phyloP scores from a whole-genome alignment of 305 asterid genomes.

The Solanum hybrid region DNA sequence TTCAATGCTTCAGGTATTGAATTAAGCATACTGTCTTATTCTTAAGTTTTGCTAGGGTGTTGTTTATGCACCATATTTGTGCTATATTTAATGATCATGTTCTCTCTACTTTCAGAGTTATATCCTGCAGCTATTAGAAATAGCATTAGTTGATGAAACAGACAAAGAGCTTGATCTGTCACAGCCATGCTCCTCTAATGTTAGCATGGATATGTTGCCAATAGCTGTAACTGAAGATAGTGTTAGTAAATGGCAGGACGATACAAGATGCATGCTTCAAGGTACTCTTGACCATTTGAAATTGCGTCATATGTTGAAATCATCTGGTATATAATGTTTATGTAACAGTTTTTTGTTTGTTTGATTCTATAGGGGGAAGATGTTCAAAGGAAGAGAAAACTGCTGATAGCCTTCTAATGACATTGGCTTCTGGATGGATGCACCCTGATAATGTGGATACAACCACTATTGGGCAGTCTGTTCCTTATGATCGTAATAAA shows the following conservation, averaged over 20 bases:
- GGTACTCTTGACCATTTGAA: slow-evolving; percentile 38
- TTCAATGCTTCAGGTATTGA: slow-evolving; percentile 56
- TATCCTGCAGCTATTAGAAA: slow-evolving; percentile 65
- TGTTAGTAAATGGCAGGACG: slow-evolving; percentile 41
- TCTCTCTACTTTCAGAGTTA: slow-evolving; percentile 25
- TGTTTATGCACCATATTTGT: slow-evolving; percentile 2
- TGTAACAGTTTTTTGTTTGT: neutral
- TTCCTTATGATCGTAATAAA: slow-evolving; percentile 34
- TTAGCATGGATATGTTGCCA: slow-evolving; percentile 45
- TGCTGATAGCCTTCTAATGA: slow-evolving; percentile 47
- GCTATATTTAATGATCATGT: neutral
- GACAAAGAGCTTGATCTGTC: slow-evolving; percentile 60
- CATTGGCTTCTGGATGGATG: slow-evolving; percentile 51
- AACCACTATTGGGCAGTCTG: slow-evolving; percentile 27
- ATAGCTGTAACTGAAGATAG: slow-evolving; percentile 35
- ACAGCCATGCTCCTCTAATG: slow-evolving; percentile 29
- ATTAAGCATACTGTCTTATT: neutral
- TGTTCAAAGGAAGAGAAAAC: slow-evolving; percentile 72
- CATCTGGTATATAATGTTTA: neutral
- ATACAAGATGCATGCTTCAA: slow-evolving; percentile 59
- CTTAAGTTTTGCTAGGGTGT: neutral
- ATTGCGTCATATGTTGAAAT: neutral
- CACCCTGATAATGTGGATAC: slow-evolving; percentile 42
- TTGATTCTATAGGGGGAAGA: slow-evolving; percentile 40
- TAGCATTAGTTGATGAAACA: slow-evolving; percentile 49